phyloP scores from a whole-genome alignment of 345 rosid genomes.

The Pseudoturritis turrita region DNA sequence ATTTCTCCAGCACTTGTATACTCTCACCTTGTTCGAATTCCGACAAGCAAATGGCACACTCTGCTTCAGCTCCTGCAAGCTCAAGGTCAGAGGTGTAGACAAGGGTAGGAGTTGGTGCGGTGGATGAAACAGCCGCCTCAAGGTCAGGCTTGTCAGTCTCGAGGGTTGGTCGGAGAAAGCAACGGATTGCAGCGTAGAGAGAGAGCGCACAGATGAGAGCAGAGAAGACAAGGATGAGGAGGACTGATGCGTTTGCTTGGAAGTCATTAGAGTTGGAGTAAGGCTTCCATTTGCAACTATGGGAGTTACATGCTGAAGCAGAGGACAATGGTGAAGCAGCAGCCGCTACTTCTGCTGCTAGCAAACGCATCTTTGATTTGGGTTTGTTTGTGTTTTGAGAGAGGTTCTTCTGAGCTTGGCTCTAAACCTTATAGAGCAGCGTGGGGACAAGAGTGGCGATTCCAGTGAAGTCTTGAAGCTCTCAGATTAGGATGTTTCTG shows the following conservation, averaged over 20 bases:
- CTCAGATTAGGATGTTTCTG: slow-evolving; percentile 24
- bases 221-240: slow-evolving; percentile 53
- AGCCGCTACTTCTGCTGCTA: slow-evolving; percentile 2
- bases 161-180: slow-evolving; percentile 38
- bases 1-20: slow-evolving; percentile 50
- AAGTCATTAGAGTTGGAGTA: slow-evolving; percentile 41
- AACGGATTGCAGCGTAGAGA: slow-evolving; percentile 59
- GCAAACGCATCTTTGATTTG: slow-evolving; percentile 24
- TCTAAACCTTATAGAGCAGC: slow-evolving; percentile 16
- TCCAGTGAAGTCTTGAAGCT: slow-evolving; percentile 33
- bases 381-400: neutral
- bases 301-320: slow-evolving; percentile 18
- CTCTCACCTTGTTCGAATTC: slow-evolving; percentile 64
- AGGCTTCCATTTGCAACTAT: slow-evolving; percentile 33
- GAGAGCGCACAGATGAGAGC: slow-evolving; percentile 56
- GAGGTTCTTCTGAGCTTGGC: neutral
- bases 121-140: slow-evolving; percentile 23
- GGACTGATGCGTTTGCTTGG: slow-evolving; percentile 42
- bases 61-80: slow-evolving; percentile 49
- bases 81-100: slow-evolving; percentile 46
- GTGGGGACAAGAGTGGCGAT: slow-evolving; percentile 21
- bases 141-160: slow-evolving; percentile 32
- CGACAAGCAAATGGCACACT: slow-evolving; percentile 74
- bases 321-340: slow-evolving; percentile 29
- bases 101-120: slow-evolving; percentile 22